Conservation (phyloP, 2,329 filamentous ascomycete genomes). For the Sarocladiaceae sp. region DNA sequence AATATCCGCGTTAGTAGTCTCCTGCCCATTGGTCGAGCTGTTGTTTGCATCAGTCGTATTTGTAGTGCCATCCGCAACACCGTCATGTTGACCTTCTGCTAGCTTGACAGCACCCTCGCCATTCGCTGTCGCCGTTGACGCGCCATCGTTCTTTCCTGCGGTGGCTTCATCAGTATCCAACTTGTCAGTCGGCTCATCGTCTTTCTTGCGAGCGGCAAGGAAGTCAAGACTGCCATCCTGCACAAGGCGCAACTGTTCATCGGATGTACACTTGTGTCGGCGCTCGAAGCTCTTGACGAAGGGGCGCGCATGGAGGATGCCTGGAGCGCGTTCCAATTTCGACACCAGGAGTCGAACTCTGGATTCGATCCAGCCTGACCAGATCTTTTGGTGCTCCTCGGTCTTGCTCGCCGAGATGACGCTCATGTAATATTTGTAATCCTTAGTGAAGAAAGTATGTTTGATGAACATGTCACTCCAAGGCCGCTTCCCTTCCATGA, state of each 20-base stretch:
- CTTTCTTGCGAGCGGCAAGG: slow-evolving; percentile 17
- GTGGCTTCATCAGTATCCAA: background rate
- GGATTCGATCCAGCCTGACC: slow-evolving; percentile 91
- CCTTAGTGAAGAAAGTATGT: slow-evolving; percentile 88
- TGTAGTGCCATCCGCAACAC: background rate
- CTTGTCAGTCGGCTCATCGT: slow-evolving; percentile 27
- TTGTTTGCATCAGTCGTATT: background rate
- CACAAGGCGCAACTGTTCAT: slow-evolving; percentile 46
- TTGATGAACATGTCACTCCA: slow-evolving; percentile 90
- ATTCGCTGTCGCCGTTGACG: slow-evolving; percentile 31
- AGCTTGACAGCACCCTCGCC: slow-evolving; percentile 22
- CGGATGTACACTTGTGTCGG: slow-evolving; percentile 64
- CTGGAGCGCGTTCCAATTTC: slow-evolving; percentile 74
- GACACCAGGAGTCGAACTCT: slow-evolving; percentile 84
- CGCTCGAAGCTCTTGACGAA: slow-evolving; percentile 93
- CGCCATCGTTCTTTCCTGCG: slow-evolving; percentile 17
- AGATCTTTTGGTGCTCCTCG: slow-evolving; percentile 79
- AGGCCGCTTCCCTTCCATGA: slow-evolving; percentile 68
- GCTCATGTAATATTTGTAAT: slow-evolving; percentile 93
- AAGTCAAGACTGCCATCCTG: slow-evolving; percentile 49
- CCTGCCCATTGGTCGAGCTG: background rate
- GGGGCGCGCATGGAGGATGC: slow-evolving; percentile 79
- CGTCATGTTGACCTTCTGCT: background rate
- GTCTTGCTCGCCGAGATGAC: slow-evolving; percentile 78
- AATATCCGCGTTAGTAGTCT: slow-evolving; percentile 12